phyloP scores from a whole-genome alignment of 1,139 yeast genomes.

The Zygosaccharomyces sapae region DNA sequence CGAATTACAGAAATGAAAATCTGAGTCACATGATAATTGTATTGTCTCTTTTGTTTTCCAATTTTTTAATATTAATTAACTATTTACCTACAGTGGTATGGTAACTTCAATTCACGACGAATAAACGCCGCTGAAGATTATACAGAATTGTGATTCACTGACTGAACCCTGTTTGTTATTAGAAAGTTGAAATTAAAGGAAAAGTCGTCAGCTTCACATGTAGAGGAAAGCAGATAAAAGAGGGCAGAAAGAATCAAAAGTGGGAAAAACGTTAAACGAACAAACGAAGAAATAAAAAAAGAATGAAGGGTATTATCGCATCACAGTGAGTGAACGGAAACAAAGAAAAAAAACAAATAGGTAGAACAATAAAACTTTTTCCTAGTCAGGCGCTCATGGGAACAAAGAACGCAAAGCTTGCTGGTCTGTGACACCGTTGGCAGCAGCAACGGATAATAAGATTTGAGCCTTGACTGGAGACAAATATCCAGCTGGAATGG shows the following conservation, averaged over 20 bases:
- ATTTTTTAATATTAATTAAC: neutral
- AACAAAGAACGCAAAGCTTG: conserved; percentile 16
- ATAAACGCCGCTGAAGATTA: no score
- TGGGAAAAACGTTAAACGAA: neutral
- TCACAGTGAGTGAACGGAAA: neutral
- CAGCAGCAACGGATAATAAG: conserved; percentile 29
- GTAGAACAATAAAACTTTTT: neutral
- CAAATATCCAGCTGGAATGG: conserved; percentile 32
- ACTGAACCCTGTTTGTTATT: neutral
- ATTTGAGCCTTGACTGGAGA: conserved; percentile 34
- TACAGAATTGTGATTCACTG: neutral
- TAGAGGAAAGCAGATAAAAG: no score
- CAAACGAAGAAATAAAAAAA: neutral
- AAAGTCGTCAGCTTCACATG: no score
- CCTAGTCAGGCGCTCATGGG: conserved; percentile 14
- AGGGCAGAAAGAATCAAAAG: neutral
- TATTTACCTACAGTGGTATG: neutral
- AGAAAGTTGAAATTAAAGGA: neutral
- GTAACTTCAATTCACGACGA: neutral
- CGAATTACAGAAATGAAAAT: no score
- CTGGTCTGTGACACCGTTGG: conserved; percentile 26
- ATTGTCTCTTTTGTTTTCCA: no score
- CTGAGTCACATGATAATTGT: neutral
- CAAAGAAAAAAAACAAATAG: neutral
- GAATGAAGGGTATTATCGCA: neutral